Evolutionary conservation across 2,329 filamentous ascomycete genomes (phyloP).

Genomic region (Alternaria sp.): DNA sequence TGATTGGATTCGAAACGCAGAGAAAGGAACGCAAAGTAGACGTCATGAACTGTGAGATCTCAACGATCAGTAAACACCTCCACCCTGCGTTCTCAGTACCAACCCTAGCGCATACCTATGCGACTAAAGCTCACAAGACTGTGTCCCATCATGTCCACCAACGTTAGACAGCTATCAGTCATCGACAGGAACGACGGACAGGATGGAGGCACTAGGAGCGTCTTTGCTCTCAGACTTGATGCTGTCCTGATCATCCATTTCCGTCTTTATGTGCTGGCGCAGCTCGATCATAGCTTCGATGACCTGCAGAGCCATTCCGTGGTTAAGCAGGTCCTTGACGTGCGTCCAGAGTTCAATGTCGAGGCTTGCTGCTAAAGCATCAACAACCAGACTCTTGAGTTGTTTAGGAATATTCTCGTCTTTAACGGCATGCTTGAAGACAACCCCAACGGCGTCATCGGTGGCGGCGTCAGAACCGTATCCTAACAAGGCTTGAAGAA

Average conservation of each 20-base stretch:
- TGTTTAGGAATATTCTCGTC: slow-evolving; percentile 17
- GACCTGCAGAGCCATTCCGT: slow-evolving; percentile 6
- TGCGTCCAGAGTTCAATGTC: slow-evolving; percentile 22
- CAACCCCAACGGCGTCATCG: slow-evolving; percentile 16
- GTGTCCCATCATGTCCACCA: background rate
- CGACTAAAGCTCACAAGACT: background rate
- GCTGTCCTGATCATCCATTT: background rate
- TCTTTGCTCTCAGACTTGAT: slow-evolving; percentile 15
- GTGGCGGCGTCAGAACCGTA: background rate
- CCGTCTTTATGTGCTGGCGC: slow-evolving; percentile 11
- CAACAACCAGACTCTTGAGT: slow-evolving; percentile 26
- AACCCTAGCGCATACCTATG: background rate
- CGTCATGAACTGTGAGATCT: background rate
- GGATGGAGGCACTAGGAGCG: background rate
- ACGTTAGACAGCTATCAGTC: background rate
- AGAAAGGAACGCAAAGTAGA: background rate
- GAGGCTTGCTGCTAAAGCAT: slow-evolving; percentile 23
- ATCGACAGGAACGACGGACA: background rate
- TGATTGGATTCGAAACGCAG: background rate
- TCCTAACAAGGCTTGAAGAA: slow-evolving; percentile 18
- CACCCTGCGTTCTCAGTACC: background rate
- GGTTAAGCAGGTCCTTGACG: slow-evolving; percentile 11
- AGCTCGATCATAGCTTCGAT: slow-evolving; percentile 19
- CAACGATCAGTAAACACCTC: background rate
- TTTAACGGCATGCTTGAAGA: slow-evolving; percentile 33